Evolutionary conservation across 805 yeast species (phyloP), one percentile per base, ranked within the genome.

Genomic region (Spathaspora girioi): DNA sequence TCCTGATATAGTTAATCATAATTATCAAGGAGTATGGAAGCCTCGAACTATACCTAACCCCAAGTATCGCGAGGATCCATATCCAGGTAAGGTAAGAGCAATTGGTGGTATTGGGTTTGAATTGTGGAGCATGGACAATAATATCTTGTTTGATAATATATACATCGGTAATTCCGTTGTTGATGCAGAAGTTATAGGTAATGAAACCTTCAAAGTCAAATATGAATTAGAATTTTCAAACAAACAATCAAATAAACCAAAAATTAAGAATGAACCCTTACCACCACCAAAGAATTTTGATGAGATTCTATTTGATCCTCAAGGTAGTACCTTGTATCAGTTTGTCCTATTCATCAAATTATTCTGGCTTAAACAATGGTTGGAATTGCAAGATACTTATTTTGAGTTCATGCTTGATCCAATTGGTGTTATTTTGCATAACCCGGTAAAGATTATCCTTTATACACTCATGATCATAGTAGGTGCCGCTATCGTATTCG

Each of bases 31-130:
- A 20, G 81, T 70, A 54, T 92, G 97, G 97, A 54, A 65, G 17
- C 93, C 96, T 35, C 78, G 79, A 48, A 62, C 59, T 57, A 79
- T 87, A 54, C 67, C 81, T 15, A 92, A 91, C 63, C 96, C 97
- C 5, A 76, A 81, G 35, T 89, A 78, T 67, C 80, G 67, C 57
- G 84, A 80, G 58, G 89, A 84, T 60, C 47, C 49, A 0, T 70
- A 59, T 4, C 91, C 94, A 5, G 73, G 86, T 10, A 73, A 83
- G 56, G 67, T 86, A 52, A 31, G 47, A 23, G 81, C 84, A 32
- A 81, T 89, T 56, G 92, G 91, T 20, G 96, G 87, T 10, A 59
- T 90, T 44, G 97, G 96, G 8, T 88, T 92, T 62, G 97, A 91
- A 67, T 73, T 91, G 56, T 91, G 97, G 96, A 81, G 93, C 45